phyloP scores from a whole-genome alignment of 768 basidiomycete species.

The Lactarius hatsudake region DNA sequence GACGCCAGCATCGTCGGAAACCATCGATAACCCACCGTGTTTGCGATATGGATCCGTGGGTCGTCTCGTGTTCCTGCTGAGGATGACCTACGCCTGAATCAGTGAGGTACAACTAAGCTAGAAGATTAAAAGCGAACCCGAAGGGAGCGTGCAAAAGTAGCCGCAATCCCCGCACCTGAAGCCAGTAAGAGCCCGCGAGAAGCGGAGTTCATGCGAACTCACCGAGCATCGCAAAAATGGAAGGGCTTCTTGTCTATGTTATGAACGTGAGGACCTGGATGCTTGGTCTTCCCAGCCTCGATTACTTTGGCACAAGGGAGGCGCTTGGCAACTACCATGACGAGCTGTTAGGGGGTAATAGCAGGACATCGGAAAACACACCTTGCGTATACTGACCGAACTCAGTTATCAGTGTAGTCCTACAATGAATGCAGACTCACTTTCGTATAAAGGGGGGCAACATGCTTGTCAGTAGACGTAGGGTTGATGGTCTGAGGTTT shows the following conservation, averaged over 20 bases:
- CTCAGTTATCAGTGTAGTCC: no score
- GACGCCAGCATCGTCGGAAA: slow-evolving; percentile 44
- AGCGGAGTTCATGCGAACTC: neutral
- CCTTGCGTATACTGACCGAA: slow-evolving; percentile 50
- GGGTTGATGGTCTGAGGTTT: slow-evolving; percentile 57
- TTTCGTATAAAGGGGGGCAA: slow-evolving; percentile 63
- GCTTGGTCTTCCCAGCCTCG: slow-evolving; percentile 40
- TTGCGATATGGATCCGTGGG: slow-evolving; percentile 59
- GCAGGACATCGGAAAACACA: slow-evolving; percentile 25
- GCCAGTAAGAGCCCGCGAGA: neutral
- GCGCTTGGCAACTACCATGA: slow-evolving; percentile 44
- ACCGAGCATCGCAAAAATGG: slow-evolving; percentile 55
- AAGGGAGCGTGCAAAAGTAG: slow-evolving; percentile 55
- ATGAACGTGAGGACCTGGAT: slow-evolving; percentile 50
- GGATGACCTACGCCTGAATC: slow-evolving; percentile 44
- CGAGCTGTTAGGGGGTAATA: no score
- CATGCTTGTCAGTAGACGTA: slow-evolving; percentile 56
- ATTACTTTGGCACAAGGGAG: slow-evolving; percentile 48
- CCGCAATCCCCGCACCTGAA: slow-evolving; percentile 51
- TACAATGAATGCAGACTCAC: slow-evolving; percentile 31
- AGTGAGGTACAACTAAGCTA: neutral
- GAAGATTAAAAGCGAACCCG: slow-evolving; percentile 38
- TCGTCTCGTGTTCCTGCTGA: slow-evolving; percentile 58
- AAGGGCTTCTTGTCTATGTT: slow-evolving; percentile 43
- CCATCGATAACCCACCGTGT: slow-evolving; percentile 57